A percentile compares a stretch with the other conserved stretches of the same genome.
Evolutionary conservation across 768 basidiomycete species (phyloP).

Genomic region (Calocera cornea): DNA sequence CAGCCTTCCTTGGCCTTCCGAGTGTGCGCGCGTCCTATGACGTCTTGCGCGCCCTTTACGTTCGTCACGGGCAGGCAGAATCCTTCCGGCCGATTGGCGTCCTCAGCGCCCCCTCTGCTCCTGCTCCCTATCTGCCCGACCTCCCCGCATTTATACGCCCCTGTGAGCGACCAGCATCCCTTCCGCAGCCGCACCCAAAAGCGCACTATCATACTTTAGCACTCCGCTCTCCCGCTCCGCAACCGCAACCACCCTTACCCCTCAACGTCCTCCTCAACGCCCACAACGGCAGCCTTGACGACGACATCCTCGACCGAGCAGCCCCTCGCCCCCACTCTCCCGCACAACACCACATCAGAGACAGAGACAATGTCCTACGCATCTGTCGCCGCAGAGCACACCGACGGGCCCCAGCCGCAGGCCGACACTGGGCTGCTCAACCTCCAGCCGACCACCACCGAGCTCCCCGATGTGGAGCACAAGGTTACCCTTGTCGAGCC

Average conservation of each 20-base stretch:
- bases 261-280: too few relatives aligned
- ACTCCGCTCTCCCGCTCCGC: not conserved
- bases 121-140: not conserved
- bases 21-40: not conserved
- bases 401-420: slow-evolving; percentile 34
- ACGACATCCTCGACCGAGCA: not conserved
- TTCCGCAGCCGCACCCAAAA: too few relatives aligned
- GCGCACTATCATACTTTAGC: not conserved
- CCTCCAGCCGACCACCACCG: slow-evolving; percentile 30
- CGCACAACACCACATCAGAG: not conserved
- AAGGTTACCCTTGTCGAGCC: slow-evolving; percentile 47
- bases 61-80: not conserved
- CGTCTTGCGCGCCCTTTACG: not conserved
- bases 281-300: not conserved
- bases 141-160: not conserved
- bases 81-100: not conserved
- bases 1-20: not conserved
- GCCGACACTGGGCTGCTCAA: slow-evolving; percentile 53
- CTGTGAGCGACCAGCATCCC: not conserved
- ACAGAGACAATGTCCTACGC: slow-evolving; percentile 53
- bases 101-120: not conserved
- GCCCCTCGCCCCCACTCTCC: not conserved
- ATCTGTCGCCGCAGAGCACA: slow-evolving; percentile 45
- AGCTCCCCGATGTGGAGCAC: slow-evolving; percentile 22
- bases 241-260: not conserved